Base-by-base conservation (phyloP, 352 stramenopile species). In the Phytophthora vignae region DNA sequence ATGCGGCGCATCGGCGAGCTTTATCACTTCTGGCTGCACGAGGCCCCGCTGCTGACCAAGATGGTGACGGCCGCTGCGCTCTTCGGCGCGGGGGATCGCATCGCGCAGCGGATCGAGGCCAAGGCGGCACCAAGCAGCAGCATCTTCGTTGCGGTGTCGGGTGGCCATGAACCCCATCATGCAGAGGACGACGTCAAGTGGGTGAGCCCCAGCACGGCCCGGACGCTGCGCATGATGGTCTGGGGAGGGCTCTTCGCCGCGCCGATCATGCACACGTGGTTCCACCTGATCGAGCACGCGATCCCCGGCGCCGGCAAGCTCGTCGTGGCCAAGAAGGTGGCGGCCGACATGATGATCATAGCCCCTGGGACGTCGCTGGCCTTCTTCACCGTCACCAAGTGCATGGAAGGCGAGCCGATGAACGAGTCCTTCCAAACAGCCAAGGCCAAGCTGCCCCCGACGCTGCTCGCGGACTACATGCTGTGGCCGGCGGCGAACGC, bases 191-290 rank as follows among this genome's bases (percentile, higher is more conserved):
- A 55, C 14, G 14, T 19, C 5, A 36, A 50, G 29, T 15, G 71
- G 8, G 12, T 75, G n/a, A 75, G 59, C 21, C 19, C 40, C 31
- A 74, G 69, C 15, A 65, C 66, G 29, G 60, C 57, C 2, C 78
- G 90, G 48, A 89, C 88, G 11, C 53, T 82, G 10, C 76, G 92
- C 17, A 96, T 96, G 79, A 83, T 93, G 54, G 77, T 96, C 27
- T 97, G 96, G 71, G 90, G 90, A 17, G 82, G 96, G 11, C 70
- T 89, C 17, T 69, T 98, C 31, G 87, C 95, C 57, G 90, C 90
- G 10, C 90, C 90, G 6, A 81, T 81, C 68, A 94, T 93, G 75
- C 90, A 98, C 73, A 96, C 86, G 64, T 98, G 96, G 68, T 96
- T 96, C 60, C 77, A 89, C 14, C 54, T 94, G 19, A 78, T 98